phyloP scores from a whole-genome alignment of 192 early-diverging fungal species.

The Coemansia guatemalensis region DNA sequence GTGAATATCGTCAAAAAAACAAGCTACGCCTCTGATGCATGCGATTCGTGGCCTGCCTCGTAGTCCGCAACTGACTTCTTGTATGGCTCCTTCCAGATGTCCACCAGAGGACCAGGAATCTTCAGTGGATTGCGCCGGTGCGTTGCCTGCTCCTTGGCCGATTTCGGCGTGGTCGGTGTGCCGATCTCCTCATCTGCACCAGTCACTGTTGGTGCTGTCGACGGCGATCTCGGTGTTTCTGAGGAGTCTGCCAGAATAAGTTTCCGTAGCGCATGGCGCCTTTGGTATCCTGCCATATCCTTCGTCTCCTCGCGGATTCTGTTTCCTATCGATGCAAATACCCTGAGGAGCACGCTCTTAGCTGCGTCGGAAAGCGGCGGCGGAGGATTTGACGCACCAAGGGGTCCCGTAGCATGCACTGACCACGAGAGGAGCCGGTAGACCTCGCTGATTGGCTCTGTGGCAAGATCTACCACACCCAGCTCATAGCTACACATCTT shows the following conservation, averaged over 20 bases:
- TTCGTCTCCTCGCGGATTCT: slow-evolving; percentile 40
- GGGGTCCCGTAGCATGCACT: slow-evolving; percentile 27
- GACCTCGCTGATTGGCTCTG: slow-evolving; percentile 22
- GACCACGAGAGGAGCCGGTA: slow-evolving; percentile 42
- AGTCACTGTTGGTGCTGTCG: not conserved
- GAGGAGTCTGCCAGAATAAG: slow-evolving; percentile 23
- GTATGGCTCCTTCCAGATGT: slow-evolving; percentile 50
- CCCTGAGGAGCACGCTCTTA: slow-evolving; percentile 18
- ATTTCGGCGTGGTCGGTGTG: slow-evolving; percentile 4
- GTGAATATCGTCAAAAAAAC: not conserved
- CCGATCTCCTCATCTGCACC: slow-evolving; percentile 6
- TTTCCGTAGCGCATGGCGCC: slow-evolving; percentile 42
- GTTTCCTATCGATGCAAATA: slow-evolving; percentile 36
- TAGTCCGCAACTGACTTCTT: slow-evolving; percentile 18
- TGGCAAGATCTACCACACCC: slow-evolving; percentile 13
- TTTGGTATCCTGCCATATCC: slow-evolving; percentile 48
- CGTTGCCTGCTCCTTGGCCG: slow-evolving; percentile 5
- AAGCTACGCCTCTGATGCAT: slow-evolving; percentile 15
- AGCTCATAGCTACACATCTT: slow-evolving; percentile 51
- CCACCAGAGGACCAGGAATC: slow-evolving; percentile 43
- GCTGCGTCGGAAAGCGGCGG: slow-evolving; percentile 34
- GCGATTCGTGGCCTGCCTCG: slow-evolving; percentile 23
- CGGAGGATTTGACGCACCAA: slow-evolving; percentile 14
- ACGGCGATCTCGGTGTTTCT: not conserved
- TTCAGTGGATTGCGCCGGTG: slow-evolving; percentile 34